phyloP scores from a whole-genome alignment of 768 basidiomycete species.

The Leccinum imitatum region DNA sequence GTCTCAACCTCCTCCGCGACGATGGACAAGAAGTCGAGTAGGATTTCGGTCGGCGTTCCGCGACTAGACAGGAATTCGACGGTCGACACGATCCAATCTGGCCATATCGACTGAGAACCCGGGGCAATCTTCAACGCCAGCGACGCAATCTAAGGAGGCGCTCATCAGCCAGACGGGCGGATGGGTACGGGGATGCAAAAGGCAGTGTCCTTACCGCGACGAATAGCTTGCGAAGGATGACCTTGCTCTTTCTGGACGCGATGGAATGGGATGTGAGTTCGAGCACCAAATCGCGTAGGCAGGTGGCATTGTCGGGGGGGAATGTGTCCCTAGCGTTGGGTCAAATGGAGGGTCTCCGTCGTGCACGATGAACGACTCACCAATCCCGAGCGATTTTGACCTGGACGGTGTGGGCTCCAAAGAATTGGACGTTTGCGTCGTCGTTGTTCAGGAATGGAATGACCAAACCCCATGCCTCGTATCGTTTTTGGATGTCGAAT shows the following conservation, averaged over 20 bases:
- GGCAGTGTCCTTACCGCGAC: slow-evolving; percentile 57
- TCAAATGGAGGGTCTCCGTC: slow-evolving; percentile 4
- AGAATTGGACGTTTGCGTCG: slow-evolving; percentile 89
- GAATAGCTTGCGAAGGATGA: slow-evolving; percentile 84
- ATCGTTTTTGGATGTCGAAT: slow-evolving; percentile 72
- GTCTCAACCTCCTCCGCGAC: slow-evolving; percentile 79
- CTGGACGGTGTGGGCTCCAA: slow-evolving; percentile 90
- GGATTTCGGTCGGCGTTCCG: slow-evolving; percentile 56
- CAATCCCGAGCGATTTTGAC: slow-evolving; percentile 94
- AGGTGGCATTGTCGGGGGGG: slow-evolving; percentile 56
- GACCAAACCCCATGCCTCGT: slow-evolving; percentile 83
- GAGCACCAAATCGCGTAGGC: slow-evolving; percentile 66
- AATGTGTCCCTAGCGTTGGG: slow-evolving; percentile 62
- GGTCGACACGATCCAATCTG: slow-evolving; percentile 23
- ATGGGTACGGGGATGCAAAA: neutral
- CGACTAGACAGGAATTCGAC: slow-evolving; percentile 57
- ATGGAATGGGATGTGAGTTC: slow-evolving; percentile 69
- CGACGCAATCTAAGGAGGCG: slow-evolving; percentile 51
- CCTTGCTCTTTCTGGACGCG: slow-evolving; percentile 53
- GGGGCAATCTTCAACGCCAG: slow-evolving; percentile 72
- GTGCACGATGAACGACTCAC: slow-evolving; percentile 41
- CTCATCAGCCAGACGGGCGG: slow-evolving; percentile 6
- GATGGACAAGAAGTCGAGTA: slow-evolving; percentile 78
- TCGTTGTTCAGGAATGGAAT: slow-evolving; percentile 69
- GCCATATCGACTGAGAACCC: slow-evolving; percentile 27